Evolutionary conservation across 208 protist species (phyloP), one percentile per base, ranked within the genome.

Genomic region (Kentomonas sorsogonicus): DNA sequence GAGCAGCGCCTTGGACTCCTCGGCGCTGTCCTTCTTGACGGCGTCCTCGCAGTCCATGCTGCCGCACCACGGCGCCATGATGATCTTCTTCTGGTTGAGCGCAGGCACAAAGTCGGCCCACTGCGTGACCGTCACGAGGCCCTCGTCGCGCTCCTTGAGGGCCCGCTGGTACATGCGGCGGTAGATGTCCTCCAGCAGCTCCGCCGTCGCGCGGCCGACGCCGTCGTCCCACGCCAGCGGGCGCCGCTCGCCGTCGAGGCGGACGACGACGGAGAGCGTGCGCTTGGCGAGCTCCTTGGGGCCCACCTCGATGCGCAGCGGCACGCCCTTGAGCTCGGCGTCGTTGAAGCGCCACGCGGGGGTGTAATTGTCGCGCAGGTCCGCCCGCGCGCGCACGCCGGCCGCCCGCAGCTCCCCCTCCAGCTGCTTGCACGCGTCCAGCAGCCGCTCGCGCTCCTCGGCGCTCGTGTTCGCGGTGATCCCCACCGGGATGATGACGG

Each of bases 281-380:
- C 74, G 60, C 41, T 69, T 54, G 51, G 66, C 80, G 11, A 99
- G 45, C 83, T 99, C 98, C 67, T 93, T 97, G 33, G 97, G 97
- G 34, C 98, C 98, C 10, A 99, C 27, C 85, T 99, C 98, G 26
- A 99, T 73, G 48, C 98, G 94, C 41, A 99, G 58, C 27, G 98
- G 98, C 20, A 99, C 80, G 58, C 90, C 95, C 78, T 97, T 97
- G 46, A 99, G 71, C 86, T 99, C 97, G 97, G 97, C 99, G 83
- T 99, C 91, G 74, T 98, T 98, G 86, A 97, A 99, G 72, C 98
- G 98, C 87, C 91, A 97, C 34, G 97, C 97, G 50, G 97, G 95
- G 41, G 80, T 98, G 82, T 98, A 96, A 75, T 98, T 96, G 59
- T 91, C 74, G 53, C 97, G 79, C 48, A 90, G 72, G 73, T 99